phyloP scores from a whole-genome alignment of 805 yeast species.

The Wickerhamomyces silvicola region DNA sequence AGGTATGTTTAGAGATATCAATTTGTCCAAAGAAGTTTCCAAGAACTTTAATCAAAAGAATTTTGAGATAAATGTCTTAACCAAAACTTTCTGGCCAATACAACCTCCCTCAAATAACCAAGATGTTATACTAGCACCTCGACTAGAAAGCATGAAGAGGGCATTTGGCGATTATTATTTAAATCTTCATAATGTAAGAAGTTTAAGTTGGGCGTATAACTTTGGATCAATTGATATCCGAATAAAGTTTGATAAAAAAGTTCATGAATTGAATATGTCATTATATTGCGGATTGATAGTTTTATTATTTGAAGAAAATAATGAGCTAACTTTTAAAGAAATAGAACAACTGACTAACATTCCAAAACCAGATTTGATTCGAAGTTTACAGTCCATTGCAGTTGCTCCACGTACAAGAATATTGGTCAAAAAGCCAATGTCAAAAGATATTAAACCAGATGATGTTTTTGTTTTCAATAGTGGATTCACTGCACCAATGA shows the following conservation, averaged over 20 bases:
- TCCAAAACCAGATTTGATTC: slow-evolving; percentile 62
- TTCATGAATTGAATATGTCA: slow-evolving; percentile 77
- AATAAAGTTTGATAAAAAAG: slow-evolving; percentile 57
- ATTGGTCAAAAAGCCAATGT: slow-evolving; percentile 67
- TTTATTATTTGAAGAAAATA: slow-evolving; percentile 60
- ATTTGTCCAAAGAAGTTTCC: slow-evolving; percentile 44
- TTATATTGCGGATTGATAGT: slow-evolving; percentile 76
- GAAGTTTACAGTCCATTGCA: slow-evolving; percentile 78
- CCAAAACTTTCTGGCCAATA: slow-evolving; percentile 66
- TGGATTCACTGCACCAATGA: slow-evolving; percentile 59
- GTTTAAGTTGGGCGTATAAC: slow-evolving; percentile 71
- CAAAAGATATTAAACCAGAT: slow-evolving; percentile 55
- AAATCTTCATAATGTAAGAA: slow-evolving; percentile 49
- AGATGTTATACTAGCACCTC: slow-evolving; percentile 36
- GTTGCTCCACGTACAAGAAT: slow-evolving; percentile 78
- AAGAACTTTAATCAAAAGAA: slow-evolving; percentile 33
- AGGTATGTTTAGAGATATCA: slow-evolving; percentile 82
- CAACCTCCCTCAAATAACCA: slow-evolving; percentile 26
- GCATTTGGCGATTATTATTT: slow-evolving; percentile 48
- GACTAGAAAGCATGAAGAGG: slow-evolving; percentile 34
- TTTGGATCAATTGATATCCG: slow-evolving; percentile 79
- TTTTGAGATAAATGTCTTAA: slow-evolving; percentile 47
- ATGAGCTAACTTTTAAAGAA: slow-evolving; percentile 48
- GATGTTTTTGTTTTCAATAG: slow-evolving; percentile 67
- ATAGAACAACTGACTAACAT: slow-evolving; percentile 62